These are phyloP conservation scores for Penicillium verhagenii DNA, from an alignment of 495 filamentous ascomycete species.

Conservation along the genomic window DNA sequence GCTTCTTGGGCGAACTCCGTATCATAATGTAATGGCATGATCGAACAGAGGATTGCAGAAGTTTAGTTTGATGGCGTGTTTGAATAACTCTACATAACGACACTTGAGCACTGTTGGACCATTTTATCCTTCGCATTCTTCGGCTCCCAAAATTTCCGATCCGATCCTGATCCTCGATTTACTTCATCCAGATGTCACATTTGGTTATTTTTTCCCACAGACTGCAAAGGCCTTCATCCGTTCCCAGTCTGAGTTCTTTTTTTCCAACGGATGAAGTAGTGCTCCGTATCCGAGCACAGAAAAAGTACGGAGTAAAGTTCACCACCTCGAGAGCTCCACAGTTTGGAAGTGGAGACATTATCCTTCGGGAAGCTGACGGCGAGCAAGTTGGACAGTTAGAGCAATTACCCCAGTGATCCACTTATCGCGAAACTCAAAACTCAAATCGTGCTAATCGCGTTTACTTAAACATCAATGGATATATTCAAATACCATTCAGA, in stretches of 20 bases:
- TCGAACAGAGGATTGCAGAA: neutral
- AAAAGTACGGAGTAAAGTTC: no score
- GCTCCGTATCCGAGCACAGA: neutral
- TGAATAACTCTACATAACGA: no score
- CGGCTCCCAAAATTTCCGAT: neutral
- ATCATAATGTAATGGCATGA: constrained; percentile 16
- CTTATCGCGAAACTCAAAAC: neutral
- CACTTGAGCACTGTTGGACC: no score
- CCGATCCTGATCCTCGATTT: no score
- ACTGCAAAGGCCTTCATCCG: neutral
- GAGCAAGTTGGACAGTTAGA: no score
- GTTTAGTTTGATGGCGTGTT: neutral
- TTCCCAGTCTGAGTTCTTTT: neutral
- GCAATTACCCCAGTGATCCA: constrained; percentile 1
- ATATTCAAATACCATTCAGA: no score
- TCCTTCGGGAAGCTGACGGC: constrained; percentile 7
- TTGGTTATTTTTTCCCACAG: neutral
- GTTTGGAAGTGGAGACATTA: neutral
- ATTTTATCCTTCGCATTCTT: neutral
- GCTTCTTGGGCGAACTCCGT: constrained; percentile 10
- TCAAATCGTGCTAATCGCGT: neutral
- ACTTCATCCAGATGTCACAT: no score
- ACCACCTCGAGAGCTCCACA: neutral
- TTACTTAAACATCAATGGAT: neutral
- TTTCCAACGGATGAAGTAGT: neutral